Conservation (phyloP, 768 basidiomycete genomes). For the Lactifluus echinatus region DNA sequence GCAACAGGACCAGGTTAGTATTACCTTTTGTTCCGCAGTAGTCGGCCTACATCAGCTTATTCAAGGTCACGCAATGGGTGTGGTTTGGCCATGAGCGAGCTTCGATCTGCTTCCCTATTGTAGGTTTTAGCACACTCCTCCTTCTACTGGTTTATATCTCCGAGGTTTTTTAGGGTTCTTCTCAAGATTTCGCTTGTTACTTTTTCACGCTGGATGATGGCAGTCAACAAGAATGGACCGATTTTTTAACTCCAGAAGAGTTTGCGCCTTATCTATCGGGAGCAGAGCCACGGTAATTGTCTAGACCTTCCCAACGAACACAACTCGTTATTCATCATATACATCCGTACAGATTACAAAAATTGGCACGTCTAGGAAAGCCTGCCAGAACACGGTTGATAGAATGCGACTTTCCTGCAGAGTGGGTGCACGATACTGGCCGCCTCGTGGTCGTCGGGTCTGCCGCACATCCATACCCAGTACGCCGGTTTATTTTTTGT, state of each 20-base stretch:
- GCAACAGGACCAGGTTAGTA: constrained; percentile 13
- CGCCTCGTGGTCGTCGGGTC: constrained; percentile 29
- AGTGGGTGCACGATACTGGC: constrained; percentile 29
- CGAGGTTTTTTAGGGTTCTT: background rate
- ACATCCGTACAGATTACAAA: constrained; percentile 11
- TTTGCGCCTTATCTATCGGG: constrained; percentile 4
- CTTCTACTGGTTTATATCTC: background rate
- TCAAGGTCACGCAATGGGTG: constrained; percentile 14
- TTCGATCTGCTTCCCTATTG: constrained; percentile 19
- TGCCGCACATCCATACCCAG: constrained; percentile 33
- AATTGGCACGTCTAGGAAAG: constrained; percentile 18
- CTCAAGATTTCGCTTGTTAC: constrained; percentile 22
- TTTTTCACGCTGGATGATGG: constrained; percentile 23
- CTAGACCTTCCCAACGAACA: background rate
- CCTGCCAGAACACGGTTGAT: constrained; percentile 21
- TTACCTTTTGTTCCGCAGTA: background rate
- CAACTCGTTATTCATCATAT: background rate
- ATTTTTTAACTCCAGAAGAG: constrained; percentile 13
- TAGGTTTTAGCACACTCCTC: background rate
- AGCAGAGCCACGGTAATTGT: constrained; percentile 18
- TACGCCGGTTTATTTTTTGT: constrained; percentile 13
- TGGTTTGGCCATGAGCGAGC: constrained; percentile 21
- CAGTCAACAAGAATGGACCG: constrained; percentile 10
- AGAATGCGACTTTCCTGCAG: constrained; percentile 23
- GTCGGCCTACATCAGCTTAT: background rate